These are phyloP conservation scores for Cladophialophora chaetospira DNA, from an alignment of 2,329 filamentous ascomycete genomes.

Conservation along the genomic window DNA sequence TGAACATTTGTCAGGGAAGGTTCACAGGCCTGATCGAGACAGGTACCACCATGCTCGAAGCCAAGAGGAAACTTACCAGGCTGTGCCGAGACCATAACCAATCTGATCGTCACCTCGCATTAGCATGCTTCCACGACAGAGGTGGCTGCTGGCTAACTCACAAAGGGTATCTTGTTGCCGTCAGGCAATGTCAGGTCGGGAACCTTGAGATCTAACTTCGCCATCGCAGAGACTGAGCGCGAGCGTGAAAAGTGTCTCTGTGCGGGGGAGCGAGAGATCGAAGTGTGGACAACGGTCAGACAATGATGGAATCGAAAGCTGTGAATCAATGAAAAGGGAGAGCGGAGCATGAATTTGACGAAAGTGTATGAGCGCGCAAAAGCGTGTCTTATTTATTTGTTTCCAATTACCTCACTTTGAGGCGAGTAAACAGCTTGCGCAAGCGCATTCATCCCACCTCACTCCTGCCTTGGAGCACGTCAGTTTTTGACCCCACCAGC, in stretches of 20 bases:
- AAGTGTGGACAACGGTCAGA: neutral
- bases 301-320: constrained; percentile 3
- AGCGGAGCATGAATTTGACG: constrained; percentile 5
- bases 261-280: neutral
- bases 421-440: neutral
- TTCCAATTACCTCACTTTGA: neutral
- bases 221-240: constrained; percentile 26
- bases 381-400: no score
- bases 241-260: neutral
- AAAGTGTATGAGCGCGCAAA: neutral
- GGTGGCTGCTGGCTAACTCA: constrained; percentile 10
- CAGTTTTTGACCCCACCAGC: neutral
- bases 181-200: constrained; percentile 32
- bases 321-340: neutral
- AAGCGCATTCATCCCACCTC: neutral
- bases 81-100: constrained; percentile 64
- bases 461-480: neutral
- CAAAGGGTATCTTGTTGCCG: constrained; percentile 33
- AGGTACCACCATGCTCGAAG: no score
- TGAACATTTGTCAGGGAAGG: no score
- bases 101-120: constrained; percentile 43
- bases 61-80: constrained; percentile 48
- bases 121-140: neutral
- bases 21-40: no score
- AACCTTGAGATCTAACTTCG: constrained; percentile 31